Percentiles rank a stretch among this genome's conserved stretches.
These are phyloP conservation scores for cucumber (Cucumis sativus) DNA, from an alignment of 306 rosid species.

Conservation along the genomic window Cucumber_9930_V3 NC_026659.2:6246501-6247000, in stretches of 20 bases:
- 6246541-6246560: background rate
- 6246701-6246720: background rate
- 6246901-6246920: background rate
- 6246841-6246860: background rate
- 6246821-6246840: slow-evolving; percentile 69
- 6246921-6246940: background rate
- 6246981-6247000: background rate
- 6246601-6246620: background rate
- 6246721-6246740: background rate
- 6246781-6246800: slow-evolving; percentile 55
- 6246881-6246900: background rate
- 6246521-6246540: background rate
- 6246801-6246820: slow-evolving; percentile 54
- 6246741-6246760: slow-evolving; percentile 25
- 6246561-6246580: background rate
- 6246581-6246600: background rate
- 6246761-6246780: slow-evolving; percentile 70
- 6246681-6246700: background rate
- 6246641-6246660: background rate
- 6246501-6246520: background rate
- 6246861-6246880: background rate
- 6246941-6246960: slow-evolving; percentile 72
- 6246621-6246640: background rate
- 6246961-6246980: slow-evolving; percentile 47
- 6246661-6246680: background rate